Evolutionary conservation across 805 yeast species (phyloP).

Genomic region (Candida coquimbonensis): DNA sequence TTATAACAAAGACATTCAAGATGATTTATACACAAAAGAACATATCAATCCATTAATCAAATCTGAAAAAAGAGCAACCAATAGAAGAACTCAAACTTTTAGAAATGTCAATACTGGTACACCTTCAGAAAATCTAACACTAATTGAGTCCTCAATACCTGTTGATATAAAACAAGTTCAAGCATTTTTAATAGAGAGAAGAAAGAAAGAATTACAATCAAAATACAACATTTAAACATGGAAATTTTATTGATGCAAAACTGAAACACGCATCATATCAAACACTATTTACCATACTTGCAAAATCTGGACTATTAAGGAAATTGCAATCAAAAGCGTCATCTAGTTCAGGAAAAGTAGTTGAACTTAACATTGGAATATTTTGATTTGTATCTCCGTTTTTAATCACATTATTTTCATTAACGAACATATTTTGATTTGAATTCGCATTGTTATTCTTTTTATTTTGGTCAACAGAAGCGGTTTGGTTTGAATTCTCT

Average conservation of each 20-base stretch:
- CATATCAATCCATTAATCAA: conserved; percentile 12
- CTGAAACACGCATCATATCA: neutral
- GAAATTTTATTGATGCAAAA: neutral
- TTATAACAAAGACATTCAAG: neutral
- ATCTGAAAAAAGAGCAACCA: conserved; percentile 25
- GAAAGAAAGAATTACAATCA: conserved; percentile 11
- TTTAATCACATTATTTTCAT: too few relatives aligned
- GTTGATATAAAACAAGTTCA: conserved; percentile 9
- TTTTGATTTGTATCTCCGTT: too few relatives aligned
- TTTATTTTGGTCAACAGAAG: too few relatives aligned
- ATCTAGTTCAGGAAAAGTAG: too few relatives aligned
- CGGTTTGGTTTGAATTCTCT: too few relatives aligned
- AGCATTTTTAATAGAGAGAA: conserved; percentile 13
- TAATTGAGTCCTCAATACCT: conserved; percentile 2
- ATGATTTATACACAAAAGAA: neutral
- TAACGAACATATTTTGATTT: too few relatives aligned
- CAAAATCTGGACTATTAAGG: too few relatives aligned
- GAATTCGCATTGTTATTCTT: too few relatives aligned
- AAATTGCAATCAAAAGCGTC: too few relatives aligned
- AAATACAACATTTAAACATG: conserved; percentile 3
- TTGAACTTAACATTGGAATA: too few relatives aligned
- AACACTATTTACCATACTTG: neutral
- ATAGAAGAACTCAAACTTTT: conserved; percentile 10
- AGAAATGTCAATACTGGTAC: neutral
- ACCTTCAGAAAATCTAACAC: neutral